phyloP scores from a whole-genome alignment of 257 asterid genomes.

The Solanum corneliomulleri region DNA sequence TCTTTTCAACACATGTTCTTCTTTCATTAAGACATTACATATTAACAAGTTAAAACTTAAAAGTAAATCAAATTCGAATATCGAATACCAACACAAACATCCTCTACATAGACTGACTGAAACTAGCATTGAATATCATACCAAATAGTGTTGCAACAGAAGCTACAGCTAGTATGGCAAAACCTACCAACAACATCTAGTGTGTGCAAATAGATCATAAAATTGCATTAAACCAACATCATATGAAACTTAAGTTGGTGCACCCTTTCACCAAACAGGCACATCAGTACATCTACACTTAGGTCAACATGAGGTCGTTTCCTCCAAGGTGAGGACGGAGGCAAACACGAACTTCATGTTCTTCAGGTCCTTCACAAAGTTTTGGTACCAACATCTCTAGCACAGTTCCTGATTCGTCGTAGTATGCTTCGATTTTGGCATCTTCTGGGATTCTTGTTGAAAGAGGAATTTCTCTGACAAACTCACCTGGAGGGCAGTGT shows the following conservation, averaged over 20 bases:
- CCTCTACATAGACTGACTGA: too few relatives aligned
- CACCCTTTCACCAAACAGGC: not conserved
- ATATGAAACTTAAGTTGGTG: not conserved
- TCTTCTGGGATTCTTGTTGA: constrained; percentile 88
- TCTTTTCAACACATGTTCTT: not conserved
- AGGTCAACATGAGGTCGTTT: constrained; percentile 63
- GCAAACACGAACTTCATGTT: constrained; percentile 86
- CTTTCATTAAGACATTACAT: too few relatives aligned
- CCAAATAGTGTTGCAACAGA: not conserved
- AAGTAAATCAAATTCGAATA: too few relatives aligned
- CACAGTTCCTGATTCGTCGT: constrained; percentile 66
- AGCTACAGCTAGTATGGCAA: not conserved
- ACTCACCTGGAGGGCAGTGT: constrained; percentile 96
- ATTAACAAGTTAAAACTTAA: too few relatives aligned
- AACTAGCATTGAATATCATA: not conserved
- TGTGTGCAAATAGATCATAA: not conserved
- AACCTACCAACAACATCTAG: not conserved
- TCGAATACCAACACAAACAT: too few relatives aligned
- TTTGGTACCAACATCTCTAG: constrained; percentile 90
- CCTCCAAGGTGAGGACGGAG: constrained; percentile 69
- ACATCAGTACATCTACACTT: not conserved
- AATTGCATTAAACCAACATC: not conserved
- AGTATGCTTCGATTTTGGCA: constrained; percentile 77
- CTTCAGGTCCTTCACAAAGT: constrained; percentile 64
- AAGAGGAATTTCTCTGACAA: constrained; percentile 70